Percentiles rank a stretch among this genome's conserved stretches.
Conservation (phyloP, 257 asterid species). For the Nicotiana obtusifolia region DNA sequence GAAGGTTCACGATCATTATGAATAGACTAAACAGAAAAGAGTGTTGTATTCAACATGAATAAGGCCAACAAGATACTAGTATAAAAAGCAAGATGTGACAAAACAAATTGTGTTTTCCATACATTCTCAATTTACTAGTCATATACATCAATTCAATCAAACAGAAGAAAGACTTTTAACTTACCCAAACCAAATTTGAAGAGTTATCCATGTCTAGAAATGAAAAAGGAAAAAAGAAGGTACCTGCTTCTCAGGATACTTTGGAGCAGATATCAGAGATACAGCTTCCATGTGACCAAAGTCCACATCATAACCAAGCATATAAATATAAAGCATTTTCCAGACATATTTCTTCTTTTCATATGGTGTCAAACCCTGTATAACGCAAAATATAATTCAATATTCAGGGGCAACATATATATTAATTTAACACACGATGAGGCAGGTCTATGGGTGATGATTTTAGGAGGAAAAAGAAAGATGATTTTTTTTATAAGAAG, state of each 20-base stretch:
- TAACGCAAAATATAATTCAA: slow-evolving; percentile 10
- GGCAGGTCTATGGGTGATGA: not conserved
- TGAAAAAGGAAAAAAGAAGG: not conserved
- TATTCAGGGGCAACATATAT: not conserved
- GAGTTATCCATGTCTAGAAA: slow-evolving; percentile 2
- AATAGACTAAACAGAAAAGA: not conserved
- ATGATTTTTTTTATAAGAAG: not conserved
- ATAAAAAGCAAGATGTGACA: not conserved
- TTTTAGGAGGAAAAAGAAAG: not conserved
- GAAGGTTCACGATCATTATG: not conserved
- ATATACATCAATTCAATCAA: not conserved
- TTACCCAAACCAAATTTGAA: not conserved
- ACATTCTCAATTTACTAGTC: not conserved
- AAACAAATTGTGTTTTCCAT: not conserved
- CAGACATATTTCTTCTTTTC: slow-evolving; percentile 99
- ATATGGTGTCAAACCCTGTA: slow-evolving; percentile 81
- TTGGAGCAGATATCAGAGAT: slow-evolving; percentile 95
- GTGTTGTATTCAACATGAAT: not conserved
- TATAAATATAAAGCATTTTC: slow-evolving; percentile 97
- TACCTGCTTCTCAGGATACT: slow-evolving; percentile 99
- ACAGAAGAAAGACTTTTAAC: not conserved
- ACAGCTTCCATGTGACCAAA: slow-evolving; percentile 99
- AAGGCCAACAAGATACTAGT: not conserved
- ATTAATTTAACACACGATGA: not conserved
- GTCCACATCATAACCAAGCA: slow-evolving; percentile 99